Conservation (phyloP, 2,329 filamentous ascomycete genomes). For the Fusarium tricinctum region DNA sequence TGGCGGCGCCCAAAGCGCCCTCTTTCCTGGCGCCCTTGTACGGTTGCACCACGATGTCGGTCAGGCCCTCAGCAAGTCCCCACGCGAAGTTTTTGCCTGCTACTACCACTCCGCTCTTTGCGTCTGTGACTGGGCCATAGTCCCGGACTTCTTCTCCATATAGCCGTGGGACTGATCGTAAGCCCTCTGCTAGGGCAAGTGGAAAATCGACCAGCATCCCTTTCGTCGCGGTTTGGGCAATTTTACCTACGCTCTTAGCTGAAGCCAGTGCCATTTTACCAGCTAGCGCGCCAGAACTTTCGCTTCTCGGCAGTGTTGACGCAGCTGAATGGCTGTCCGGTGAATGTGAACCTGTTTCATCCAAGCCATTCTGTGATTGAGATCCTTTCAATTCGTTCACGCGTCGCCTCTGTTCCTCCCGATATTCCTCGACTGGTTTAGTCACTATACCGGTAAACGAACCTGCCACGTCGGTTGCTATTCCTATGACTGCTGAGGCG, state of each 20-base stretch:
- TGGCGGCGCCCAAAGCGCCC: neutral
- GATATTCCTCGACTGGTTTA: constrained; percentile 1
- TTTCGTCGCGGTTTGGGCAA: constrained; percentile 2
- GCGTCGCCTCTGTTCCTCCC: neutral
- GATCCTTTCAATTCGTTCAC: neutral
- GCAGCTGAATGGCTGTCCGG: accelerated
- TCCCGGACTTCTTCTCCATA: constrained; percentile 2
- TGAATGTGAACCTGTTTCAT: neutral
- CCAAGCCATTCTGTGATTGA: neutral
- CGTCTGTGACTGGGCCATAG: neutral
- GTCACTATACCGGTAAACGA: neutral
- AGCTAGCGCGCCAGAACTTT: neutral
- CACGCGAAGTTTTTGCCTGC: constrained; percentile 2
- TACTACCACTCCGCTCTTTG: neutral
- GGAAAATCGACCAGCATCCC: constrained; percentile 16
- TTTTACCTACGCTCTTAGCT: constrained; percentile 8
- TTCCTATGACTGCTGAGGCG: neutral
- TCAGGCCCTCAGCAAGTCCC: neutral
- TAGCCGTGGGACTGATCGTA: constrained; percentile 2
- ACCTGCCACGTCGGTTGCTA: neutral
- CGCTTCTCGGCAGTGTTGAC: neutral
- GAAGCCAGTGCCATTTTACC: constrained; percentile 17
- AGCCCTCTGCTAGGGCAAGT: constrained; percentile 7
- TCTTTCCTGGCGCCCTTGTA: constrained; percentile 4
- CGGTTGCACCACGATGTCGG: neutral